Base-by-base conservation (phyloP, 192 early-diverging fungal species). In the Backusella psychrophila region DNA sequence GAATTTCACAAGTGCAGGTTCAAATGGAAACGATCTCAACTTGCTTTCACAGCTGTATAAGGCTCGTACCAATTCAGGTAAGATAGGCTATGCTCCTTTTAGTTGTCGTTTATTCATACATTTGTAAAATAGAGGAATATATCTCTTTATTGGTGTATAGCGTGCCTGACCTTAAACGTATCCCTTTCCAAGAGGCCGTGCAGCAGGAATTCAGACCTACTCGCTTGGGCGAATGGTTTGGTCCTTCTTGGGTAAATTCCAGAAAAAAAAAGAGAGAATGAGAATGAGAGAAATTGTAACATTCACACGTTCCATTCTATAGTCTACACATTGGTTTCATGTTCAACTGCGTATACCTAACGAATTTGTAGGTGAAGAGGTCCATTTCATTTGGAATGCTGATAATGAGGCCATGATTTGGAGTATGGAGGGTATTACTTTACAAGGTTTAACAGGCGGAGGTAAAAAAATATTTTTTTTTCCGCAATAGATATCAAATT, bases 371-470 rank as follows among this genome's bases (percentile, higher is more conserved):
- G 76, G 76, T 0, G 87, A 95, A 76, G 90, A 90, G 69, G 94
- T 99, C n/a, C 85, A 91, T 41, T 86, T 99, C 21, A 66, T 93
- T 21, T 99, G 96, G 85, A 93, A 99, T 80, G 88, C 96, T 11
- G 83, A 85, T 73, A 95, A 90, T 78, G 97, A 99, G 81, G 96
- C 87, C 19, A 84, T 99, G 85, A 81, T 99, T n/a, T 99, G 95
- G 94, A 91, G 94, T 4, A 85, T 76, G 17, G 87, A 92, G 7
- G 96, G 98, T 1, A 77, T 90, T 66, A 91, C 95, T 1, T 82
- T 98, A 26, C 93, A 94, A 81, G 98, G 97, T 6, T 81, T 99
- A 65, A 97, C 97, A 0, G 96, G 97, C 26, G 94, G 91, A 87
- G 80, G 91, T 92, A 49, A 44, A 44, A 44, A 44, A 44, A 42